A percentile compares a stretch with the other conserved stretches of the same genome.
Conservation (phyloP, 768 basidiomycete genomes). For the Pulveroboletus sp. region DNA sequence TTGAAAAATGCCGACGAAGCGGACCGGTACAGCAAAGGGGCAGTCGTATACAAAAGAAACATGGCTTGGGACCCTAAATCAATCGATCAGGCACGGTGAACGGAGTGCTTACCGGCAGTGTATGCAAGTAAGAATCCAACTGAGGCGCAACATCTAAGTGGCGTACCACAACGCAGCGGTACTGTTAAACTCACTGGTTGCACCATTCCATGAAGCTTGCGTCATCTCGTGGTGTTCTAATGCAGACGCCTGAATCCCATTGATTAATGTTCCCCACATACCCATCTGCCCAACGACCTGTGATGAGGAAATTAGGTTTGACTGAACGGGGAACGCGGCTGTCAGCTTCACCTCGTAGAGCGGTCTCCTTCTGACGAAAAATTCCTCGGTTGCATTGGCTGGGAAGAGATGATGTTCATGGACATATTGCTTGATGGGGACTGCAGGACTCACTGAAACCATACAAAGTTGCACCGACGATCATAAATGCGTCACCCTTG, state of each 20-base stretch:
- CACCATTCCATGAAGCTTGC: conserved; percentile 65
- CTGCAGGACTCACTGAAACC: conserved; percentile 63
- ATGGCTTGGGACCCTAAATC: conserved; percentile 46
- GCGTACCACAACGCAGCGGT: conserved; percentile 7
- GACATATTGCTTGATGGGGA: neutral
- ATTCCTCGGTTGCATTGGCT: conserved; percentile 89
- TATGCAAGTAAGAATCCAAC: conserved; percentile 52
- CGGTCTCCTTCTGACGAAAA: conserved; percentile 73
- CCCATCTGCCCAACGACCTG: conserved; percentile 82
- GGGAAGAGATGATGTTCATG: conserved; percentile 1
- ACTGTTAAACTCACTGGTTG: conserved; percentile 53
- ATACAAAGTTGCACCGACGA: conserved; percentile 79
- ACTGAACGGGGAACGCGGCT: neutral
- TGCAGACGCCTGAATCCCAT: conserved; percentile 69
- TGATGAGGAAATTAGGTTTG: neutral
- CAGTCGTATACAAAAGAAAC: conserved; percentile 80
- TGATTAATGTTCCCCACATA: conserved; percentile 79
- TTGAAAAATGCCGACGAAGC: conserved; percentile 86
- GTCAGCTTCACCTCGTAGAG: conserved; percentile 59
- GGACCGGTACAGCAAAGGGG: conserved; percentile 80
- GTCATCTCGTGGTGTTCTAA: conserved; percentile 69
- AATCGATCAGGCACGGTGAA: neutral
- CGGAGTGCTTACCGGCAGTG: conserved; percentile 33
- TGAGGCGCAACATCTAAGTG: conserved; percentile 16
- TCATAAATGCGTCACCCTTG: conserved; percentile 84